Evolutionary conservation across 805 yeast species (phyloP).

Genomic region (Dipodascopsis tothii): DNA sequence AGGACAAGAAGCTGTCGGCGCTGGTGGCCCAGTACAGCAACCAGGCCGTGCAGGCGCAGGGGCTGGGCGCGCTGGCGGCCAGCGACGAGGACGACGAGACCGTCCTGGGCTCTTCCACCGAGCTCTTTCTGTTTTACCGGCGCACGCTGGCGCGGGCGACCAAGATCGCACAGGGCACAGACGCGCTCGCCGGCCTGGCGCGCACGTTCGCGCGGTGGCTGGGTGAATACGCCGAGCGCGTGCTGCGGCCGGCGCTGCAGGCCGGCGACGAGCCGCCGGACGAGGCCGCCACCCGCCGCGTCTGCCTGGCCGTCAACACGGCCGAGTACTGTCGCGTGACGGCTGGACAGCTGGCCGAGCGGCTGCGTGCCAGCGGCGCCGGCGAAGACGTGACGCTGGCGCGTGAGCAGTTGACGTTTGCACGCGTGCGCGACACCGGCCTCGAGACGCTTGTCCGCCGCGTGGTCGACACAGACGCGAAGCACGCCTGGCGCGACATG

Average conservation of each 20-base stretch:
- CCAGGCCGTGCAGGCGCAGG: slow-evolving; percentile 46
- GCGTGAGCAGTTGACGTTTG: slow-evolving; percentile 47
- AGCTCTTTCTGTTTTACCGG: slow-evolving; percentile 70
- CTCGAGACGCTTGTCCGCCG: slow-evolving; percentile 50
- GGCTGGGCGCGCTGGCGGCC: slow-evolving; percentile 21
- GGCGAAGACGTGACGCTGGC: slow-evolving; percentile 44
- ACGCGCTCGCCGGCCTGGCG: slow-evolving; percentile 41
- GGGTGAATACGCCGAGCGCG: slow-evolving; percentile 46
- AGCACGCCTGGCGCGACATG: slow-evolving; percentile 78
- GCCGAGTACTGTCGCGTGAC: slow-evolving; percentile 84
- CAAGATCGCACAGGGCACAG: slow-evolving; percentile 43
- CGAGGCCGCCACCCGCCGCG: neutral
- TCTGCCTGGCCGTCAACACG: slow-evolving; percentile 68
- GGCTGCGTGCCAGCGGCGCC: slow-evolving; percentile 40
- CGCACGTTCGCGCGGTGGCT: slow-evolving; percentile 61
- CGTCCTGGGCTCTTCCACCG: slow-evolving; percentile 81
- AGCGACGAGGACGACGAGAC: slow-evolving; percentile 45
- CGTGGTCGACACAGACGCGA: slow-evolving; percentile 53
- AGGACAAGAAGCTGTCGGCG: slow-evolving; percentile 54
- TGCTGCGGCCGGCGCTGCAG: slow-evolving; percentile 47
- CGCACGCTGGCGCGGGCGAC: slow-evolving; percentile 63
- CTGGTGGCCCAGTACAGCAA: slow-evolving; percentile 61
- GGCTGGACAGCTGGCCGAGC: slow-evolving; percentile 65
- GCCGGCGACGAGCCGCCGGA: slow-evolving; percentile 8
- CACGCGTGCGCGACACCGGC: slow-evolving; percentile 51